Base-by-base conservation (phyloP, 345 rosid genomes). In the Gynandropsis gynandra region DNA sequence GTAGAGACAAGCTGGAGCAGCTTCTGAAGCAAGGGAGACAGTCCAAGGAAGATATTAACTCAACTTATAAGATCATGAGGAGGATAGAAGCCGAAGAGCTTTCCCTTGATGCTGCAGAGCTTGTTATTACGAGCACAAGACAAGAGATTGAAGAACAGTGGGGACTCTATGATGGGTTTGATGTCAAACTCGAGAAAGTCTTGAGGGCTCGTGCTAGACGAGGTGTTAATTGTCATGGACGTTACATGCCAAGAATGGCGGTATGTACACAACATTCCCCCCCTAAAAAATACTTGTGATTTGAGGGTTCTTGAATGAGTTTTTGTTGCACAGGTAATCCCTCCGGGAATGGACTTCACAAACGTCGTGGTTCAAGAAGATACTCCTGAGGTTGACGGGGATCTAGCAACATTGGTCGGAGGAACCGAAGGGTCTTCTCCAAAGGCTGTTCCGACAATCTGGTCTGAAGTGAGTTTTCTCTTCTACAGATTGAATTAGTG, bases 311-410 rank as follows among this genome's bases (percentile, higher is more conserved):
- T 11, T 14, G 13, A 62, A 2, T 53, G 14, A 10, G 16, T 32
- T 56, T 55, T 44, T 7, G 1, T 47, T 52, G 13, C 10, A 18
- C 64, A 90, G 96, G 98, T 92, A 40, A 84, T 92, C 73, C 89
- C 98, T 40, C 98, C 98, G 47, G 98, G 98, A 50, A 87, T 92
- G 98, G 98, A 92, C 78, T 87, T 87, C 66, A 84, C 96, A 68
- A 87, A 70, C 52, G 98, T 87, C 52, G 83, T 69, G 68, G 79
- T 67, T 74, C 98, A 92, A 73, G 96, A 92, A 78, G 95, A 92
- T 50, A 62, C 67, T 56, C 72, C 81, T 18, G 98, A 92, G 36
- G 66, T 63, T 50, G 98, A 92, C 15, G 95, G 87, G 31, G 98
- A 90, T 29, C 68, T 84, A 42, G 61, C 77, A 16, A 37, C 83